A percentile compares a stretch with the other conserved stretches of the same genome.
Conservation (phyloP, 2,329 filamentous ascomycete genomes). For the Exutisphaerella laricina region DNA sequence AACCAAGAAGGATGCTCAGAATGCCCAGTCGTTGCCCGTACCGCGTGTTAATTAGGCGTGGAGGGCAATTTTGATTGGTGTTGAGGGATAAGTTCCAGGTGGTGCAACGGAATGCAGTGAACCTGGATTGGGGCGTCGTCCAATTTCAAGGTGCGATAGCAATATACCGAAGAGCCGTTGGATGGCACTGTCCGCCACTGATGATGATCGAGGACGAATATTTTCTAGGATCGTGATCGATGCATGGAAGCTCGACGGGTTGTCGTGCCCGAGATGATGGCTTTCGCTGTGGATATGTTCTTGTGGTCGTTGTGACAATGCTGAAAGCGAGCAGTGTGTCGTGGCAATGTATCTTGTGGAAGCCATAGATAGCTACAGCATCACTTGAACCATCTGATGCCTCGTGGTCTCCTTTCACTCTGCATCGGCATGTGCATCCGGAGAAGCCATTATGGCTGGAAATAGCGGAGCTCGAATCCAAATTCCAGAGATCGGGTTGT, state of each 20-base stretch:
- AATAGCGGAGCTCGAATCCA: neutral
- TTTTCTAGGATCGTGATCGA: neutral
- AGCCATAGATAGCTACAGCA: neutral
- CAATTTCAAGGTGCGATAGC: neutral
- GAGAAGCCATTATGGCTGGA: neutral
- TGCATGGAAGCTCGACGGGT: neutral
- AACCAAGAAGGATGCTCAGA: too few relatives aligned
- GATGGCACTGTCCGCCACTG: neutral
- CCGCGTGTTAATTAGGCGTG: too few relatives aligned
- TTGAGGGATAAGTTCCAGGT: neutral
- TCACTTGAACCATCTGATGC: neutral
- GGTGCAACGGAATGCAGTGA: constrained; percentile 3
- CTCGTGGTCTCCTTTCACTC: neutral
- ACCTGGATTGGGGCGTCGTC: neutral
- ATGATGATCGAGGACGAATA: neutral
- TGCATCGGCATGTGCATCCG: neutral
- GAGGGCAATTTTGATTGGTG: neutral
- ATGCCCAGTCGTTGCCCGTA: too few relatives aligned
- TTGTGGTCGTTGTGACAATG: neutral
- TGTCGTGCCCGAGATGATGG: neutral
- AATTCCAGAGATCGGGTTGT: too few relatives aligned
- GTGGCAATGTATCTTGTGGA: too few relatives aligned
- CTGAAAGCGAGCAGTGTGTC: too few relatives aligned
- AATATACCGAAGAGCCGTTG: neutral
- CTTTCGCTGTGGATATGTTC: neutral